Percentiles rank a stretch among this genome's conserved stretches.
phyloP scores from a whole-genome alignment of 116 monocot genomes.

The Phalaenopsis hybrid region DNA sequence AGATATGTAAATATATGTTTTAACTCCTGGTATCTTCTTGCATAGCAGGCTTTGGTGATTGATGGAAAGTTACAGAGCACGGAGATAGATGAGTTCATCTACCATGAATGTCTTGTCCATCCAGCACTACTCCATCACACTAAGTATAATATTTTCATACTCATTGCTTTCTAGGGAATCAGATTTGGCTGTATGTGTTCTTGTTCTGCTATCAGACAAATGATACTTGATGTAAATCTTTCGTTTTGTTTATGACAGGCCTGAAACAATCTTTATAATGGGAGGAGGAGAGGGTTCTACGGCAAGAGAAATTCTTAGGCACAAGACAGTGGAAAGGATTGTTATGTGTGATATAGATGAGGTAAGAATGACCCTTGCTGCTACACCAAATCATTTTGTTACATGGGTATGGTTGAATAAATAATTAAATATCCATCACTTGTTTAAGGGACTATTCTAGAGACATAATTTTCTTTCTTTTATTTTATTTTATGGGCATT shows the following conservation, averaged over 20 bases:
- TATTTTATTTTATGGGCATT: too few species aligned
- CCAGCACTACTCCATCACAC: conserved; percentile 51
- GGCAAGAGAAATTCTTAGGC: conserved; percentile 68
- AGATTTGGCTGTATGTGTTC: not conserved
- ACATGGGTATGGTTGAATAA: not conserved
- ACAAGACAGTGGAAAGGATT: conserved; percentile 41
- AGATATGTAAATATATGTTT: too few species aligned
- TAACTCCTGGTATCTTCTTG: too few species aligned
- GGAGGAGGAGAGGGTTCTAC: conserved; percentile 72
- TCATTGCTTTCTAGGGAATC: not conserved
- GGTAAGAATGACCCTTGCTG: conserved; percentile 15
- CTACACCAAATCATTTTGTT: not conserved
- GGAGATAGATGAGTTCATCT: conserved; percentile 78
- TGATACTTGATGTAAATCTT: not conserved
- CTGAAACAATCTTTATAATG: conserved; percentile 67
- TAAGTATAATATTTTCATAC: conserved; percentile 16
- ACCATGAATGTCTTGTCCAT: conserved; percentile 66
- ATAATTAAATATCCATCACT: too few species aligned
- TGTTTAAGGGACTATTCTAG: too few species aligned
- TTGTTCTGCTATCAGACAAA: not conserved
- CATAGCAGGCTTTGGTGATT: conserved; percentile 45
- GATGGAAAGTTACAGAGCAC: conserved; percentile 78
- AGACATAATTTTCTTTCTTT: too few species aligned
- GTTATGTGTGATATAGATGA: conserved; percentile 88
- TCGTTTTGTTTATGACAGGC: conserved; percentile 18